A percentile compares a stretch with the other conserved stretches of the same genome.
Evolutionary conservation across 2,329 filamentous ascomycete genomes (phyloP).

Genomic region (Hirsutella rhossiliensis): DNA sequence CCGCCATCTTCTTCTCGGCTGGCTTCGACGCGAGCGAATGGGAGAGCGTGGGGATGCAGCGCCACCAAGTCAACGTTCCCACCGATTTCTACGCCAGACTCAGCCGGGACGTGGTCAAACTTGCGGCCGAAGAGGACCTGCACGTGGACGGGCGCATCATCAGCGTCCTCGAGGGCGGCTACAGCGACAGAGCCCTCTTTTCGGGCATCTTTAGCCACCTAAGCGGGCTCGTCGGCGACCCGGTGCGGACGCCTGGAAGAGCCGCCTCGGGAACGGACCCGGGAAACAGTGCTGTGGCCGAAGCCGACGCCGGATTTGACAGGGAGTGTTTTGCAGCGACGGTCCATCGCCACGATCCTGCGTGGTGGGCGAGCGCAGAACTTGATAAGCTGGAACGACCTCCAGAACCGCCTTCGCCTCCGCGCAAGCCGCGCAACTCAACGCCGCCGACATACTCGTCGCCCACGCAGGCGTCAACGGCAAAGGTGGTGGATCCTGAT

Average conservation of each 20-base stretch:
- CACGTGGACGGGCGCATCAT: slow-evolving; percentile 75
- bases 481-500: slow-evolving; percentile 60
- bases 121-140: slow-evolving; percentile 70
- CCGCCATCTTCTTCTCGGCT: slow-evolving; percentile 87
- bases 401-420: slow-evolving; percentile 33
- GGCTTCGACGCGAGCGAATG: slow-evolving; percentile 96
- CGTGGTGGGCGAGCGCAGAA: slow-evolving; percentile 58
- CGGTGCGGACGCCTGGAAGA: slow-evolving; percentile 25
- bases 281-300: slow-evolving; percentile 36
- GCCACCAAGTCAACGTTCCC: slow-evolving; percentile 89
- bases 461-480: slow-evolving; percentile 76
- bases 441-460: slow-evolving; percentile 67
- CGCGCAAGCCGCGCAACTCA: slow-evolving; percentile 41
- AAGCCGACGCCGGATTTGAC: slow-evolving; percentile 31
- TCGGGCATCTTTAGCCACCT: slow-evolving; percentile 87
- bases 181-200: slow-evolving; percentile 80
- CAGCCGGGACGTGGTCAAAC: slow-evolving; percentile 68
- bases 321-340: not conserved
- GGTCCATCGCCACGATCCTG: slow-evolving; percentile 47
- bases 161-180: slow-evolving; percentile 91
- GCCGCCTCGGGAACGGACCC: slow-evolving; percentile 8
- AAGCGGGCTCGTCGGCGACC: slow-evolving; percentile 58
- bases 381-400: slow-evolving; percentile 59
- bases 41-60: slow-evolving; percentile 87
- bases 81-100: slow-evolving; percentile 94